Evolutionary conservation across 2,329 filamentous ascomycete genomes (phyloP).

Genomic region (Trichoderma citrinoviride): DNA sequence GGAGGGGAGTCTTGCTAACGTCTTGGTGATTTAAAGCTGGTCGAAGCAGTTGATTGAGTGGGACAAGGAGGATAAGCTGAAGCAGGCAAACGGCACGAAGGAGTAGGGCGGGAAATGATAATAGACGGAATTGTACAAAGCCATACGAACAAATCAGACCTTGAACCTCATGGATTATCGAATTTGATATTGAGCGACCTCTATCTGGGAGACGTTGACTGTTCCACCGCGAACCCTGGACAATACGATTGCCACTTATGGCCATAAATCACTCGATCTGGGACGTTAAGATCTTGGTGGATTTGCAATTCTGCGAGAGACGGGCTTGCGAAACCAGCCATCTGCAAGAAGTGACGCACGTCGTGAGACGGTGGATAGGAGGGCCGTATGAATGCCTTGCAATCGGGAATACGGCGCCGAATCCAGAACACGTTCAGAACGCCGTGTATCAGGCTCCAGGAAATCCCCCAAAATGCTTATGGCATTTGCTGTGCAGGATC

Average conservation of each 20-base stretch:
- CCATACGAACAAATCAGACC: slow-evolving; percentile 14
- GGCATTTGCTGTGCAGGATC: not conserved
- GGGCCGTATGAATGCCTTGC: not conserved
- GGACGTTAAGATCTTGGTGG: not conserved
- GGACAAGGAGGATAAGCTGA: slow-evolving; percentile 43
- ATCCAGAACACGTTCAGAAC: not conserved
- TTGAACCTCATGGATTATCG: not conserved
- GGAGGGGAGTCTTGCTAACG: not conserved
- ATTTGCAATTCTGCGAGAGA: not conserved
- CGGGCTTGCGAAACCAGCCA: not conserved
- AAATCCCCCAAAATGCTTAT: not conserved
- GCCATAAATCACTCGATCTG: not conserved
- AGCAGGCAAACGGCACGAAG: slow-evolving; percentile 32
- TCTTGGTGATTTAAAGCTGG: slow-evolving; percentile 36
- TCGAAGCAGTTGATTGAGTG: slow-evolving; percentile 46
- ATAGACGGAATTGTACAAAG: slow-evolving; percentile 24
- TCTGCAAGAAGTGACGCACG: not conserved
- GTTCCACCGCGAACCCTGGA: not conserved
- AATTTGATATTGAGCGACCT: not conserved
- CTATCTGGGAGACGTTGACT: not conserved
- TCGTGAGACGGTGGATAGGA: not conserved
- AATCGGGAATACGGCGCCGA: not conserved
- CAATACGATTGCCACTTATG: too few relatives aligned
- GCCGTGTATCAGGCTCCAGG: not conserved
- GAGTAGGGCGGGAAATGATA: slow-evolving; percentile 25